Percentiles rank a stretch among this genome's conserved stretches.
Evolutionary conservation across 495 filamentous ascomycete species (phyloP).

Genomic region (Tuber indicum): DNA sequence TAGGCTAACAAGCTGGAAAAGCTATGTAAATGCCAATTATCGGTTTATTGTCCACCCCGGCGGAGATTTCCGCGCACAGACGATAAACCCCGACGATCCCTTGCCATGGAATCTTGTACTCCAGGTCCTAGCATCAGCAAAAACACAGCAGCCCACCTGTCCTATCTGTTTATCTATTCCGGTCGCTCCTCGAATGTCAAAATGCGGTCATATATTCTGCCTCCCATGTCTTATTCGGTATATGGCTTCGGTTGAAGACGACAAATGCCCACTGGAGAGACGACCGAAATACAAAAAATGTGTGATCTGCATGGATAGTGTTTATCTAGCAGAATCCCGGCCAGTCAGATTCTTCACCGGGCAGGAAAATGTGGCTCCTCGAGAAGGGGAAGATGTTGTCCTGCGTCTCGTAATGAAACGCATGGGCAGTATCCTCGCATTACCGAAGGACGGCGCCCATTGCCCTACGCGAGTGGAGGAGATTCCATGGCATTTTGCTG

Average conservation of each 20-base stretch:
- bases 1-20: constrained; percentile 34
- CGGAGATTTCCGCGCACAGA: constrained; percentile 70
- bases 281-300: constrained; percentile 86
- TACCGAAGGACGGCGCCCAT: constrained; percentile 73
- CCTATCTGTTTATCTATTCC: constrained; percentile 85
- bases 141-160: constrained; percentile 80
- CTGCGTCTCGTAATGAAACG: constrained; percentile 73
- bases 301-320: constrained; percentile 86
- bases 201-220: constrained; percentile 96
- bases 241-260: constrained; percentile 78
- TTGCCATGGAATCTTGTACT: constrained; percentile 86
- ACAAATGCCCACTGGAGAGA: constrained; percentile 55
- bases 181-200: constrained; percentile 92
- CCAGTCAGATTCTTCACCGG: constrained; percentile 88
- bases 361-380: constrained; percentile 71
- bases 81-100: constrained; percentile 79
- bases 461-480: constrained; percentile 60
- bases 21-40: constrained; percentile 96
- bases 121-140: constrained; percentile 81
- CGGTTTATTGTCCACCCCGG: constrained; percentile 86
- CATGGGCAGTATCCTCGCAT: constrained; percentile 71
- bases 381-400: constrained; percentile 82
- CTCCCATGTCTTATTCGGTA: constrained; percentile 88
- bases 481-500: constrained; percentile 89
- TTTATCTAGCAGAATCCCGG: constrained; percentile 80